A percentile compares a stretch with the other conserved stretches of the same genome.
phyloP scores from a whole-genome alignment of 2,329 filamentous ascomycete species.

The Aquanectria penicillioides region DNA sequence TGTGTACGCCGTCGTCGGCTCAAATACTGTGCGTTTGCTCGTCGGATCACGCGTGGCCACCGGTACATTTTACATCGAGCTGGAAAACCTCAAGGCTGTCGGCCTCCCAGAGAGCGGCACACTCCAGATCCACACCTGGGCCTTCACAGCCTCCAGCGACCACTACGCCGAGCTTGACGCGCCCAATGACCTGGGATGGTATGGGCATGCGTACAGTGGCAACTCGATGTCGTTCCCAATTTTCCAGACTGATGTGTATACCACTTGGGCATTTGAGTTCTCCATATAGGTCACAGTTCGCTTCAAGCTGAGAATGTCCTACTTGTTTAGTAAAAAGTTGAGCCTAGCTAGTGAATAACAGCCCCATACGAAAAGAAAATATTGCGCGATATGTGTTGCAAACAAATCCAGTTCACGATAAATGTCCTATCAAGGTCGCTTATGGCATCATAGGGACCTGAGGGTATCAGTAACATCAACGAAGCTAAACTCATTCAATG shows the following conservation, averaged over 20 bases:
- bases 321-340: no score
- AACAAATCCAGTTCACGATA: no score
- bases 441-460: no score
- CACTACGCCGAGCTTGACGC: constrained; percentile 3
- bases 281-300: not conserved
- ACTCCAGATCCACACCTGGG: constrained; percentile 12
- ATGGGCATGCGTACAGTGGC: constrained; percentile 7
- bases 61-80: not conserved
- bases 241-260: constrained; percentile 3
- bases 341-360: no score
- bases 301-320: no score
- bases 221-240: constrained; percentile 4
- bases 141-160: not conserved
- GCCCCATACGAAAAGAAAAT: no score
- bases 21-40: not conserved
- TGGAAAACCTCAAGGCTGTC: not conserved
- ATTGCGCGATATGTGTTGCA: no score
- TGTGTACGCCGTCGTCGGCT: constrained; percentile 1
- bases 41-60: constrained; percentile 7
- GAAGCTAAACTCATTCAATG: not conserved
- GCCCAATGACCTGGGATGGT: not conserved
- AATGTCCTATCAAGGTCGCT: no score
- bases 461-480: not conserved
- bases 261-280: constrained; percentile 5
- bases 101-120: constrained; percentile 10